Evolutionary conservation across 2,329 filamentous ascomycete species (phyloP), one percentile per base, ranked within the genome.

Genomic region (Curvularia eragrostidis): DNA sequence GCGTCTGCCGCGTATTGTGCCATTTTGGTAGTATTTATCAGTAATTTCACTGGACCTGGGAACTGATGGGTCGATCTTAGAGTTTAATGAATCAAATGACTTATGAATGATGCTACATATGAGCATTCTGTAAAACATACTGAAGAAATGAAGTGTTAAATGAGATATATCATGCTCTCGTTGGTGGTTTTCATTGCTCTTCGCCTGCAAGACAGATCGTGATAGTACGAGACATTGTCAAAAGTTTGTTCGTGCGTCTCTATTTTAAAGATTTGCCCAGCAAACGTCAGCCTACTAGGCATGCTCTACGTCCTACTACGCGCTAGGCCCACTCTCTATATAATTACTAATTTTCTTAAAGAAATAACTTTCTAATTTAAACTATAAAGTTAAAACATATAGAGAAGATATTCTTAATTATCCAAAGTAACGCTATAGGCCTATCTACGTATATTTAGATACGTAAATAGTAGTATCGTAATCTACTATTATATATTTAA

Each of bases 1-100:
- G 75, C 75, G 0, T 69, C 64, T 52, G 76, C 75, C 1, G 75
- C 76, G 7, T 78, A 78, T 58, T 77, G 75, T 63, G 75, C 76
- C 0, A 75, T 78, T 46, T 48, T 78, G 47, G 74, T 78, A 0
- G 76, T 77, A 0, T 78, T 78, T 46, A 77, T 78, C 54, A 74
- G 75, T 1, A 78, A 77, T 55, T 76, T 78, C 48, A 74, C 71
- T 8, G 72, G 72, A 32, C 71, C 71, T 8, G 68, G 70, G 13
- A 73, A 72, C 56, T 75, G 52, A 47, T 2, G 28, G 2, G 0
- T n/a, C 3, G 5, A 1, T 19, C 5, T 30, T 1, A 46, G 12
- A 19, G 7, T 13, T 30, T 15, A 30, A 44, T n/a, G 41, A 56
- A 1, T 24, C 8, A 39, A 18, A 56, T 24, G 34, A 36, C 5